Conservation (phyloP, 208 protist species). For the Angomonas desouzai region DNA sequence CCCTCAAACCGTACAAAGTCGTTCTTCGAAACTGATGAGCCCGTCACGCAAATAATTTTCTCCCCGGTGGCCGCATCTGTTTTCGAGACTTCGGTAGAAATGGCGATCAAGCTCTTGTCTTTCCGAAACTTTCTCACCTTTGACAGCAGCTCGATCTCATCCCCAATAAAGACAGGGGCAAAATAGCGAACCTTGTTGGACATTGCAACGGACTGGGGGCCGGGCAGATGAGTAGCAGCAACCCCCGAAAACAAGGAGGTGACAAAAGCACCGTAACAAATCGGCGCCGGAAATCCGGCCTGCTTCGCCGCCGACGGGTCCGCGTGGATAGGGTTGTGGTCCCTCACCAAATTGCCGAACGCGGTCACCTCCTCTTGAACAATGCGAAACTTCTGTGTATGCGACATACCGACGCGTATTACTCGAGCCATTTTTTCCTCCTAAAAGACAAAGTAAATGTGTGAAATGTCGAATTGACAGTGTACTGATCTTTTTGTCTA, state of each 20-base stretch:
- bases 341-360: slow-evolving; percentile 67
- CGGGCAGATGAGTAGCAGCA: slow-evolving; percentile 71
- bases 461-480: too few relatives aligned
- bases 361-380: slow-evolving; percentile 47
- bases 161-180: slow-evolving; percentile 64
- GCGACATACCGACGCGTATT: slow-evolving; percentile 54
- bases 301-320: slow-evolving; percentile 49
- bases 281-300: slow-evolving; percentile 59
- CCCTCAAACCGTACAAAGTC: slow-evolving; percentile 71
- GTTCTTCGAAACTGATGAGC: slow-evolving; percentile 74
- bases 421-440: slow-evolving; percentile 6
- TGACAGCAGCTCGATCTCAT: slow-evolving; percentile 55
- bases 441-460: too few relatives aligned
- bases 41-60: slow-evolving; percentile 61
- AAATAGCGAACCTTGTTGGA: slow-evolving; percentile 73
- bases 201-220: slow-evolving; percentile 72
- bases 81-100: slow-evolving; percentile 50
- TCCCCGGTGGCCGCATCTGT: slow-evolving; percentile 18
- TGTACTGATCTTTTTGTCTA: not conserved
- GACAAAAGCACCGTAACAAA: slow-evolving; percentile 77
- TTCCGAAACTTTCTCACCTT: slow-evolving; percentile 60
- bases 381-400: slow-evolving; percentile 38
- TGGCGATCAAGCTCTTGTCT: slow-evolving; percentile 52
- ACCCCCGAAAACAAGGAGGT: slow-evolving; percentile 76
- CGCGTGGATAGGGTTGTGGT: slow-evolving; percentile 77